Evolutionary conservation across 2,329 filamentous ascomycete genomes (phyloP).

Genomic region (Aspergillus pseudonomiae): DNA sequence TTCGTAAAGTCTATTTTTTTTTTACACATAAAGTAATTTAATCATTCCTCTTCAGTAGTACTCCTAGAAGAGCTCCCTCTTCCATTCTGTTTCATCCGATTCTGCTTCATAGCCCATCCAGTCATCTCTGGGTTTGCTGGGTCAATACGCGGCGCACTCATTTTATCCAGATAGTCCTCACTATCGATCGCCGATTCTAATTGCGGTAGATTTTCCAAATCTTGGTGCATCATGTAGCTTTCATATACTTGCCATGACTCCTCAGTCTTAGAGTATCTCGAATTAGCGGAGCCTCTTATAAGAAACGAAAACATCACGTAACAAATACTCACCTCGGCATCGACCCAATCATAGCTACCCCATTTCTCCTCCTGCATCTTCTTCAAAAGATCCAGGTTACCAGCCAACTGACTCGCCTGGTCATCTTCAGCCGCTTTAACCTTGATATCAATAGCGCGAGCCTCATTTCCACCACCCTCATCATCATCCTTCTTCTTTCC

Average conservation of each 20-base stretch:
- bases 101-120: conserved; percentile 49
- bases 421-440: conserved; percentile 76
- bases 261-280: conserved; percentile 49
- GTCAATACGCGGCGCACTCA: conserved; percentile 59
- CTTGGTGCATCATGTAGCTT: conserved; percentile 66
- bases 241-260: conserved; percentile 77
- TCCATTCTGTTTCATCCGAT: conserved; percentile 39
- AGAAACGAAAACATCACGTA: not conserved
- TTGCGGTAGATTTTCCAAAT: conserved; percentile 47
- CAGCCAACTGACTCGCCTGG: conserved; percentile 63
- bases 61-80: conserved; percentile 22
- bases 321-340: conserved; percentile 63
- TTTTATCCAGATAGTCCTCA: conserved; percentile 64
- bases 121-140: conserved; percentile 47
- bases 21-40: not conserved
- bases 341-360: conserved; percentile 76
- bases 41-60: conserved; percentile 24
- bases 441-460: conserved; percentile 82
- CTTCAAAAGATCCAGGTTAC: conserved; percentile 77
- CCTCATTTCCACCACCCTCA: conserved; percentile 56
- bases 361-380: conserved; percentile 81
- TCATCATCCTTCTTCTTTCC: conserved; percentile 44
- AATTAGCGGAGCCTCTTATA: conserved; percentile 15
- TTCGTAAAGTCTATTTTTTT: not conserved
- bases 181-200: conserved; percentile 60